phyloP scores from a whole-genome alignment of 352 stramenopile genomes.

The Pythium dissimile region DNA sequence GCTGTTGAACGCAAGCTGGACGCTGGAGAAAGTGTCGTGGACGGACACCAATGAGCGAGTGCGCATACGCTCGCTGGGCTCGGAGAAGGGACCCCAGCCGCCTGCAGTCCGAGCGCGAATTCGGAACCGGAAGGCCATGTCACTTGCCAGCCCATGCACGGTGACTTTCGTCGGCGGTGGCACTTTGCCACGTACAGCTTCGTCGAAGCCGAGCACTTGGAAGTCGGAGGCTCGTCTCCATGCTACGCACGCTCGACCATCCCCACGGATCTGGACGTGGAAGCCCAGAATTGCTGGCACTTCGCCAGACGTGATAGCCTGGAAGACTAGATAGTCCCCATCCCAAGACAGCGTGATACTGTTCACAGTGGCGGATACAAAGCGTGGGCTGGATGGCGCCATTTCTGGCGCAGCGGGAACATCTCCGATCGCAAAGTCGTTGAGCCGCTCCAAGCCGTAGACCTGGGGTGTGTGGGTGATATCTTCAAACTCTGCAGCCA shows the following conservation, averaged over 20 bases:
- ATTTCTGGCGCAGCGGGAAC: slow-evolving; percentile 38
- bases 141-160: slow-evolving; percentile 35
- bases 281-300: slow-evolving; percentile 53
- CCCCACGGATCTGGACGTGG: slow-evolving; percentile 49
- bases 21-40: slow-evolving; percentile 30
- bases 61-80: slow-evolving; percentile 28
- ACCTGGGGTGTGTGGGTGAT: slow-evolving; percentile 50
- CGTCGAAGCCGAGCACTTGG: slow-evolving; percentile 53
- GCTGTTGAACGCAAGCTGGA: slow-evolving; percentile 19
- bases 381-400: slow-evolving; percentile 27
- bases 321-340: background rate
- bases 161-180: slow-evolving; percentile 27
- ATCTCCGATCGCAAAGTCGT: slow-evolving; percentile 42
- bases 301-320: slow-evolving; percentile 20
- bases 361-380: slow-evolving; percentile 34
- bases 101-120: slow-evolving; percentile 50
- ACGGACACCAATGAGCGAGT: slow-evolving; percentile 35
- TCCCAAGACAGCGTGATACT: slow-evolving; percentile 52
- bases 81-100: slow-evolving; percentile 66
- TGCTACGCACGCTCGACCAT: slow-evolving; percentile 36
- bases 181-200: slow-evolving; percentile 29
- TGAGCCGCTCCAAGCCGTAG: slow-evolving; percentile 18
- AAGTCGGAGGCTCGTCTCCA: slow-evolving; percentile 58
- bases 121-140: slow-evolving; percentile 59
- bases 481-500: slow-evolving; percentile 49